Evolutionary conservation across 352 stramenopile species (phyloP).

Genomic region (Hyaloperonospora brassicae): DNA sequence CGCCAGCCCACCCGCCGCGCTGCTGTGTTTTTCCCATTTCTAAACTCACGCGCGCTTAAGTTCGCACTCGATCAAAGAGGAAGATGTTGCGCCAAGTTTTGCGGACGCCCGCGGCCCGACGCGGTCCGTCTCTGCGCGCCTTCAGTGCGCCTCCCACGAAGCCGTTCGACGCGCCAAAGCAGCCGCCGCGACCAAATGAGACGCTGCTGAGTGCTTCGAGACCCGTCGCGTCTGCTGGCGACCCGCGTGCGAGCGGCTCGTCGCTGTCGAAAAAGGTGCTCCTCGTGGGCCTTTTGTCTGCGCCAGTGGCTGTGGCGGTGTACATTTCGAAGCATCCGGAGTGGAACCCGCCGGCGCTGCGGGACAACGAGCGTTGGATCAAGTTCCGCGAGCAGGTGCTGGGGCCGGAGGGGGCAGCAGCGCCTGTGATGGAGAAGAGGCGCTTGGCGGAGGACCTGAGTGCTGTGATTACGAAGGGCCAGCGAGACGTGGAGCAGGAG

Average conservation of each 20-base stretch:
- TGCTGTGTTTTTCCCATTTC: too few species aligned
- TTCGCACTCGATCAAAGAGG: background rate
- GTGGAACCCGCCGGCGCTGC: constrained; percentile 62
- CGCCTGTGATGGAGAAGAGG: constrained; percentile 4
- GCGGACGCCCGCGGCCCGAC: constrained; percentile 14
- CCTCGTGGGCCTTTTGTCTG: constrained; percentile 33
- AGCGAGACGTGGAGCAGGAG: constrained; percentile 27
- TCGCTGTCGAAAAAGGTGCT: constrained; percentile 44
- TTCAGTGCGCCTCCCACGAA: constrained; percentile 12
- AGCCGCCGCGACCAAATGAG: background rate
- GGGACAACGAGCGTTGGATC: constrained; percentile 55
- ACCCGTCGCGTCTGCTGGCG: constrained; percentile 16
- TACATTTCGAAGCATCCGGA: constrained; percentile 74
- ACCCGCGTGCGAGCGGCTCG: constrained; percentile 31
- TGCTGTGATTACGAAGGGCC: constrained; percentile 34
- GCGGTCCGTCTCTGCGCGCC: constrained; percentile 7
- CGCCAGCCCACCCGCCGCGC: too few species aligned
- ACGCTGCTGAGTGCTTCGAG: constrained; percentile 4
- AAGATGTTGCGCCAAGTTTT: constrained; percentile 26
- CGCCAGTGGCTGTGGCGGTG: constrained; percentile 41
- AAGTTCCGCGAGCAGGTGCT: constrained; percentile 73
- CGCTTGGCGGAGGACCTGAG: constrained; percentile 44
- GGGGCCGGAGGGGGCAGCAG: constrained; percentile 16
- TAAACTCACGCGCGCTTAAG: too few species aligned
- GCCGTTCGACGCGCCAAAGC: constrained; percentile 2